phyloP scores from a whole-genome alignment of 805 yeast species.

The Suhomyces kilbournensis region DNA sequence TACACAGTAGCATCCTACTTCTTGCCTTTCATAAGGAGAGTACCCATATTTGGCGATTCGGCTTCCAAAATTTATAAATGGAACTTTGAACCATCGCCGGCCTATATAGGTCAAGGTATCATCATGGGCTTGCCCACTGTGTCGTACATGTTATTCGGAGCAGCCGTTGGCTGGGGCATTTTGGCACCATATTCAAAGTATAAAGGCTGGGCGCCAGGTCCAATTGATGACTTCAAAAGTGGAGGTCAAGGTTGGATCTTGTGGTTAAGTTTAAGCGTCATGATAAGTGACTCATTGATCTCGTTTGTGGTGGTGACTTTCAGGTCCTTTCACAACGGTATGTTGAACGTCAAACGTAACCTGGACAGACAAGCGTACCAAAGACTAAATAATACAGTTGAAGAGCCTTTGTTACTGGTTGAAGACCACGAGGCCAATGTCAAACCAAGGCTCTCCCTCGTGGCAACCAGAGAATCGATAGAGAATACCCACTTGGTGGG shows the following conservation, averaged over 20 bases:
- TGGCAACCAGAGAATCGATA: constrained; percentile 30
- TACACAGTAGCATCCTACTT: constrained; percentile 75
- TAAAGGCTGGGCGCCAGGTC: constrained; percentile 85
- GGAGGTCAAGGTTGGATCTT: constrained; percentile 98
- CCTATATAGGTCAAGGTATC: constrained; percentile 95
- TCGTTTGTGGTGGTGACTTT: constrained; percentile 64
- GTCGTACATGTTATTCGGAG: constrained; percentile 85
- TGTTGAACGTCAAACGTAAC: constrained; percentile 1
- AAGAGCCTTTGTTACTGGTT: not conserved
- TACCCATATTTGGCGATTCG: constrained; percentile 73
- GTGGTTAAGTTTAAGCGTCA: constrained; percentile 89
- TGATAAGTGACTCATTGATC: constrained; percentile 89
- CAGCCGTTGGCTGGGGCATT: constrained; percentile 87
- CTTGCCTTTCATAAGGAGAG: constrained; percentile 58
- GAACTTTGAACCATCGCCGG: constrained; percentile 95
- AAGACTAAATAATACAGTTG: not conserved
- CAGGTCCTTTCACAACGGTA: constrained; percentile 34
- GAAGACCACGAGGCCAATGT: not conserved
- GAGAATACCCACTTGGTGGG: constrained; percentile 46
- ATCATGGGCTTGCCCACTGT: constrained; percentile 96
- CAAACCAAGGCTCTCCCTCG: not conserved
- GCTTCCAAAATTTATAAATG: constrained; percentile 68
- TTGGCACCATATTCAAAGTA: constrained; percentile 76
- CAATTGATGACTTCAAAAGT: constrained; percentile 84
- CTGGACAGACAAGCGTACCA: not conserved